A percentile compares a stretch with the other conserved stretches of the same genome.
These are phyloP conservation scores for Tuber microsphaerosporum DNA, from an alignment of 495 filamentous ascomycete species.

Conservation along the genomic window DNA sequence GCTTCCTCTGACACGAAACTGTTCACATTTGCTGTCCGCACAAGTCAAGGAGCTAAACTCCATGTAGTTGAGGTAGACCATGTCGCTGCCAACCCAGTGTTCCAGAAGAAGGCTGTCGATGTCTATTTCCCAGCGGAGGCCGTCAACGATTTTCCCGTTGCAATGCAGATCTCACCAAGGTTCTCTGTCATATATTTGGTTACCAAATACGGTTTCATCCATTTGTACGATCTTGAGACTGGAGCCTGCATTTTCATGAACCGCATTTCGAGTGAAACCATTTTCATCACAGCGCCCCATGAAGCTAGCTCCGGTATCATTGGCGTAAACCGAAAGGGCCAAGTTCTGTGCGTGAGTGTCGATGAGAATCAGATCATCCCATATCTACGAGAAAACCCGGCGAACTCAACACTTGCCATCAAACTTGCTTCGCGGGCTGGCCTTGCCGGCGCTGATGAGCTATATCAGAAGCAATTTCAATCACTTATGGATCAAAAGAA, in stretches of 20 bases:
- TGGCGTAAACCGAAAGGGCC: constrained; percentile 95
- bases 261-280: constrained; percentile 96
- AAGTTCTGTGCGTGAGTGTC: constrained; percentile 85
- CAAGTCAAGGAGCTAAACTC: constrained; percentile 80
- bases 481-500: constrained; percentile 66
- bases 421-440: constrained; percentile 92
- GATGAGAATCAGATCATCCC: constrained; percentile 85
- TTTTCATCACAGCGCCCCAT: constrained; percentile 87
- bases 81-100: constrained; percentile 72
- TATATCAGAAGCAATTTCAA: constrained; percentile 90
- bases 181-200: constrained; percentile 95
- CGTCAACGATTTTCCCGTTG: constrained; percentile 93
- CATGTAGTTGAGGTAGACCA: constrained; percentile 98
- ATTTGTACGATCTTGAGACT: constrained; percentile 94
- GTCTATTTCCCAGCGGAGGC: constrained; percentile 96
- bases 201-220: constrained; percentile 98
- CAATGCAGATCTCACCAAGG: constrained; percentile 91
- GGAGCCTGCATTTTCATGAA: constrained; percentile 99
- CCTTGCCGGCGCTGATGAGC: constrained; percentile 86
- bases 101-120: constrained; percentile 91
- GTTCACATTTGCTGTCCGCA: constrained; percentile 92
- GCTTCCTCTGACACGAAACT: constrained; percentile 85
- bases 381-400: constrained; percentile 91
- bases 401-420: constrained; percentile 80
- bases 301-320: constrained; percentile 77